Evolutionary conservation across 192 early-diverging fungal genomes (phyloP).

Genomic region (Podila clonocystis): DNA sequence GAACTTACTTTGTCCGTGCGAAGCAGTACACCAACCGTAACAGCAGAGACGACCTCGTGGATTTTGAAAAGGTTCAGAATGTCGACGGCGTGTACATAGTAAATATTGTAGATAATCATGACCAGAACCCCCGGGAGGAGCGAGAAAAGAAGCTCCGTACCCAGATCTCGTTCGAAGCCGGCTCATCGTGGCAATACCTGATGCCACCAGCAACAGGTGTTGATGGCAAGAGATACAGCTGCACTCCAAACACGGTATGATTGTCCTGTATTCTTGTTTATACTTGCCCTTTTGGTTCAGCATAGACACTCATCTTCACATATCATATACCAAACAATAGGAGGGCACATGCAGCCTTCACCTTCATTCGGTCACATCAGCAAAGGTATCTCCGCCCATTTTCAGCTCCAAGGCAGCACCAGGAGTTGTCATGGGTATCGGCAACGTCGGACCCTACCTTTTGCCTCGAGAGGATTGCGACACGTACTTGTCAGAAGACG

Average conservation of each 20-base stretch:
- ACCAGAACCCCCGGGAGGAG: slow-evolving; percentile 49
- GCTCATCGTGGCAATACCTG: slow-evolving; percentile 78
- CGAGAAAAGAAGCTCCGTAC: slow-evolving; percentile 70
- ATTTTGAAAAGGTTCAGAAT: slow-evolving; percentile 90
- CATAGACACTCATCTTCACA: not conserved
- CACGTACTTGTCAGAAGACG: slow-evolving; percentile 88
- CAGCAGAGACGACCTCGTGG: slow-evolving; percentile 71
- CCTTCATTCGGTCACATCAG: slow-evolving; percentile 84
- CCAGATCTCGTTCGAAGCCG: slow-evolving; percentile 90
- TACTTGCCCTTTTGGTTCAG: too few relatives aligned
- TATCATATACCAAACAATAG: slow-evolving; percentile 4
- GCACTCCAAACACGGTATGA: slow-evolving; percentile 53
- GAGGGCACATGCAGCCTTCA: slow-evolving; percentile 81
- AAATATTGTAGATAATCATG: slow-evolving; percentile 87
- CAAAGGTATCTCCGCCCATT: slow-evolving; percentile 72
- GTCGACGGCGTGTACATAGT: slow-evolving; percentile 86
- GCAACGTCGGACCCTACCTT: slow-evolving; percentile 81
- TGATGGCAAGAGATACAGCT: slow-evolving; percentile 65
- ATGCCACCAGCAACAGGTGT: slow-evolving; percentile 67
- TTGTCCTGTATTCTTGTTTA: not conserved
- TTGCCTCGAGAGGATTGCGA: slow-evolving; percentile 79
- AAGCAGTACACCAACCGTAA: slow-evolving; percentile 88
- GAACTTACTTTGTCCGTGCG: slow-evolving; percentile 83
- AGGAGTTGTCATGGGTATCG: slow-evolving; percentile 92
- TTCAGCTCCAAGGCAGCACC: slow-evolving; percentile 79